A percentile compares a stretch with the other conserved stretches of the same genome.
phyloP scores from a whole-genome alignment of 495 filamentous ascomycete species.

The Clohesyomyces aquaticus region DNA sequence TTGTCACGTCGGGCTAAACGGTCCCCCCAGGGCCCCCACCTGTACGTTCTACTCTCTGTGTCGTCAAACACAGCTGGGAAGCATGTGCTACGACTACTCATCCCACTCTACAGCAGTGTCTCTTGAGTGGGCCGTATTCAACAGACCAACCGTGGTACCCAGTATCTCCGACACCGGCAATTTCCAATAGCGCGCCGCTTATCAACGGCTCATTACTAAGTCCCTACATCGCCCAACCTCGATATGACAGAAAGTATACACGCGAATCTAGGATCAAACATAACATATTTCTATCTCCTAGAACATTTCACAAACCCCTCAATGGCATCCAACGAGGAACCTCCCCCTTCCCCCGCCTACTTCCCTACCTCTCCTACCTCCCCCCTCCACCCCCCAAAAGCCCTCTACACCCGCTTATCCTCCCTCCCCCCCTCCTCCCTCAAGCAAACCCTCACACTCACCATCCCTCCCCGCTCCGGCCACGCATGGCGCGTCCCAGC shows the following conservation, averaged over 20 bases:
- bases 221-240: not conserved
- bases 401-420: constrained; percentile 25
- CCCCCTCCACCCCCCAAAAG: constrained; percentile 34
- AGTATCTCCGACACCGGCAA: not conserved
- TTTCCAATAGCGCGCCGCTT: not conserved
- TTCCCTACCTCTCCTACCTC: constrained; percentile 30
- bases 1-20: too few relatives aligned
- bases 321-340: not conserved
- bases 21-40: too few relatives aligned
- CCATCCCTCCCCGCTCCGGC: constrained; percentile 45
- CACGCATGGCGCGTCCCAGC: constrained; percentile 45
- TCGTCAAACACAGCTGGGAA: too few relatives aligned
- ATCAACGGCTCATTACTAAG: not conserved
- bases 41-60: too few relatives aligned
- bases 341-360: constrained; percentile 32
- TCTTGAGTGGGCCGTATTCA: too few relatives aligned
- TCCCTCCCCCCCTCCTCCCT: constrained; percentile 16
- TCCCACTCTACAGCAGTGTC: too few relatives aligned
- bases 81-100: too few relatives aligned
- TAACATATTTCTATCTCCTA: too few relatives aligned
- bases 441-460: constrained; percentile 21
- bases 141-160: too few relatives aligned
- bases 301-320: not conserved
- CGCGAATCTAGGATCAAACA: not conserved
- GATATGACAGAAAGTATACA: not conserved